Base-by-base conservation (phyloP, 2,329 filamentous ascomycete species). In the Xylaria sp. region DNA sequence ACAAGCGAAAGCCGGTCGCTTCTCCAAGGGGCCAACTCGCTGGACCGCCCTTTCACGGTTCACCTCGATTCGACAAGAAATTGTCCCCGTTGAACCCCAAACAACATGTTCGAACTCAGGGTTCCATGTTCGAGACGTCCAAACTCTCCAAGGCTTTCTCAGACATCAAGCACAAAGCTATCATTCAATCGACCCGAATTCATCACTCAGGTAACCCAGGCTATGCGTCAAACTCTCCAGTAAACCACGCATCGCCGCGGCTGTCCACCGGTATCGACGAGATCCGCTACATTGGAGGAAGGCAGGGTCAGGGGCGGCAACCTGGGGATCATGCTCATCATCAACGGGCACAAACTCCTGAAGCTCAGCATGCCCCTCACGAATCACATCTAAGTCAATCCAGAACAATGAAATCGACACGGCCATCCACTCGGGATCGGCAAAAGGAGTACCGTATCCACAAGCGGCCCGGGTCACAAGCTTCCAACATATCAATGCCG, bases 401-500 rank as follows among this genome's bases (percentile, higher is more conserved):
- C 10, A 39, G 4, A 11, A 37, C 13, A 7, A 30, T 6, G 10
- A n/a, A 16, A 37, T 51, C 11, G 13, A 54, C 55, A 46, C 52
- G 39, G 3, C 42, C 48, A 19, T 47, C 18, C 39, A 13, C 13
- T 16, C 18, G 10, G 3, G 54, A 47, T 1, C 4, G 7, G 42
- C 53, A 18, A 3, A 48, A 56, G 42, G 34, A 62, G 52, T n/a
- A 35, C 30, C 47, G 2, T 4, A 18, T 46, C 8, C 30, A 9
- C 34, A 19, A 35, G 34, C 52, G 63, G 37, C 48, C 63, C 19
- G 37, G 16, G 18, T 70, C 69, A 35, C 65, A 62, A 49, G 58
- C 65, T 9, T 70, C 69, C 2, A 70, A 69, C 44, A 66, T 67
- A 51, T 67, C 68, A 1, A 69, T 59, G 35, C 55, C 35, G 4